Percentiles rank a stretch among this genome's conserved stretches.
Conservation (phyloP, 208 protist species). For the Phytomonas serpens region DNA sequence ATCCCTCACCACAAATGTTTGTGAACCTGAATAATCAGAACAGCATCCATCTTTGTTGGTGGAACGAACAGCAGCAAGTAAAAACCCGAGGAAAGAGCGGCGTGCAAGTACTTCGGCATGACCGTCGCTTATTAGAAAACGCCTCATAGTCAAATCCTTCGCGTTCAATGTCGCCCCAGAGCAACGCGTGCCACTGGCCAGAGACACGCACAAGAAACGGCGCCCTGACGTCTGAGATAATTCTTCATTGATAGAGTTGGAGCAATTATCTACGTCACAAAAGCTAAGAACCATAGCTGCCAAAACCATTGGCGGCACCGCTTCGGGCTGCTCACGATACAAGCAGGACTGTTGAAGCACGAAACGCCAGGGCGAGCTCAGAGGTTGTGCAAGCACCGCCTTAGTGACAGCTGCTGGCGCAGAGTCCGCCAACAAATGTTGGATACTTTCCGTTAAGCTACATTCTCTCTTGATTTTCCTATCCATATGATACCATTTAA, state of each 20-base stretch:
- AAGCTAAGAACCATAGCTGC: constrained; percentile 3
- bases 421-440: not conserved
- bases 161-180: constrained; percentile 16
- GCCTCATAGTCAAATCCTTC: constrained; percentile 4
- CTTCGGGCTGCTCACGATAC: not conserved
- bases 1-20: not conserved
- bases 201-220: constrained; percentile 61
- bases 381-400: constrained; percentile 1
- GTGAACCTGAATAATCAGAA: not conserved
- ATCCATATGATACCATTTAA: not conserved
- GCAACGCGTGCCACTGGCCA: constrained; percentile 73
- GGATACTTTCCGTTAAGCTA: not conserved
- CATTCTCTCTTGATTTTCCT: not conserved
- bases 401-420: not conserved
- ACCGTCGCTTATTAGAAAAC: constrained; percentile 49
- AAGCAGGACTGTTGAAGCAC: constrained; percentile 13
- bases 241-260: not conserved
- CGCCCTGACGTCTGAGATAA: not conserved
- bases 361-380: not conserved
- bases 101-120: constrained; percentile 85
- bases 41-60: constrained; percentile 7
- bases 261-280: not conserved
- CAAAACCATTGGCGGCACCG: not conserved
- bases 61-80: constrained; percentile 30
- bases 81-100: constrained; percentile 59